These are phyloP conservation scores for Magnolia changhungtana DNA, from an alignment of 164 flowering plant species.

Conservation along the genomic window DNA sequence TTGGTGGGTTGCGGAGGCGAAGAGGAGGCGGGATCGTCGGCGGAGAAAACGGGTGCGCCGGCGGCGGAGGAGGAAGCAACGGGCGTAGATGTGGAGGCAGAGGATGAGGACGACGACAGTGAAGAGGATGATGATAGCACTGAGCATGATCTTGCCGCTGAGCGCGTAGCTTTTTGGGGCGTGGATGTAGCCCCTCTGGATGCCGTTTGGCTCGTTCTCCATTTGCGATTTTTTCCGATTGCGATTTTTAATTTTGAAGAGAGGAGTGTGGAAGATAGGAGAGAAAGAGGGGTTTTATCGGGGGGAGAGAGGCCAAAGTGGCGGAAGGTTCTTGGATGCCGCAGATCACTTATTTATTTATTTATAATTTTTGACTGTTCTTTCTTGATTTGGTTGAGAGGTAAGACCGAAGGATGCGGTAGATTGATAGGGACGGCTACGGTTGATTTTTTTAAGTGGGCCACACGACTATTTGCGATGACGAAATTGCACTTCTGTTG, in stretches of 20 bases:
- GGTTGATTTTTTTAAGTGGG: no score
- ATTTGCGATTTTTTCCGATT: neutral
- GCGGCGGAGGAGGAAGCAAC: constrained; percentile 30
- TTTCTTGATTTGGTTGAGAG: no score
- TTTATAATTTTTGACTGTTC: no score
- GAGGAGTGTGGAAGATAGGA: neutral
- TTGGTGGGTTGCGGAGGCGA: neutral
- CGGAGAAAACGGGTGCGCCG: constrained; percentile 15
- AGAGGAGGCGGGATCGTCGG: constrained; percentile 11
- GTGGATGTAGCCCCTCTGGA: neutral
- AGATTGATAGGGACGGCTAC: no score
- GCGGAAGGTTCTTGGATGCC: neutral
- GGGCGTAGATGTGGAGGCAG: constrained; percentile 38
- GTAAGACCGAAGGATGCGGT: no score
- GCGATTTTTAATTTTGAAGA: neutral
- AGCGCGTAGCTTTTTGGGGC: constrained; percentile 26
- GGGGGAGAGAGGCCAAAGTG: neutral
- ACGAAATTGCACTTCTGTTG: no score
- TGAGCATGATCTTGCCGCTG: constrained; percentile 49
- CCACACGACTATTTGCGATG: no score
- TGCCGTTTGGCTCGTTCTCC: neutral
- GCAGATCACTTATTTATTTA: neutral
- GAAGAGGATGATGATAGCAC: constrained; percentile 40
- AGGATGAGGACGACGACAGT: constrained; percentile 29
- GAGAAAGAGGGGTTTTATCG: neutral